phyloP scores from a whole-genome alignment of 768 basidiomycete species.

The Boletus sp. region DNA sequence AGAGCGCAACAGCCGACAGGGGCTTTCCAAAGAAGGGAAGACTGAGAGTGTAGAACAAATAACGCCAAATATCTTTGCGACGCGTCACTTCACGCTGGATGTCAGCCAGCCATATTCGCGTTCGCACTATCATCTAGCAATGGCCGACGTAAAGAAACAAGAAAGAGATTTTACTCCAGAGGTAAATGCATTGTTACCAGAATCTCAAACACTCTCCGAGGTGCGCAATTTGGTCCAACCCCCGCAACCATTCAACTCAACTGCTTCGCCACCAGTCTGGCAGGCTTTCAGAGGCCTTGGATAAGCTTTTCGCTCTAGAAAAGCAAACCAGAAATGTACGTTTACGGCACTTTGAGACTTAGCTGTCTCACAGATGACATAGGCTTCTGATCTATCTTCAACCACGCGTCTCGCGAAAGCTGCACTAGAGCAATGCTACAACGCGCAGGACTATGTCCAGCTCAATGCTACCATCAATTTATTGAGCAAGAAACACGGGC shows the following conservation, averaged over 20 bases:
- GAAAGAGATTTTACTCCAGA: conserved; percentile 86
- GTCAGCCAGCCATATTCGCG: conserved; percentile 39
- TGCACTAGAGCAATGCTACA: conserved; percentile 67
- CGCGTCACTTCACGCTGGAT: conserved; percentile 49
- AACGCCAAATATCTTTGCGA: conserved; percentile 51
- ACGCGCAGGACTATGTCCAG: conserved; percentile 63
- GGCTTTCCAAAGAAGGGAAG: conserved; percentile 18
- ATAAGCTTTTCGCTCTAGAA: conserved; percentile 85
- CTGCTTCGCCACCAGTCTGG: conserved; percentile 52
- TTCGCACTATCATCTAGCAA: conserved; percentile 44
- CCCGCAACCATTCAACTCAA: conserved; percentile 5
- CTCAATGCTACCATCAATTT: conserved; percentile 66
- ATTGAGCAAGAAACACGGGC: conserved; percentile 95
- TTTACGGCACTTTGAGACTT: conserved; percentile 1
- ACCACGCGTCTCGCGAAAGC: conserved; percentile 82
- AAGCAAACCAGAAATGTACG: conserved; percentile 95
- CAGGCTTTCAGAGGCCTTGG: conserved; percentile 80
- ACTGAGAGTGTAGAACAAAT: conserved; percentile 23
- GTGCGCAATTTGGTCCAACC: conserved; percentile 39
- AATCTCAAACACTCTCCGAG: conserved; percentile 65
- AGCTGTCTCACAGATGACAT: conserved; percentile 2
- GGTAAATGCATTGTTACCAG: conserved; percentile 71
- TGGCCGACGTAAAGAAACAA: conserved; percentile 81
- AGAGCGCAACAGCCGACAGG: conserved; percentile 15
- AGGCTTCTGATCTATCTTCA: conserved; percentile 93